These are phyloP conservation scores for Phaseolus lunatus DNA, from an alignment of 306 rosid genomes.

Conservation along the genomic window DNA sequence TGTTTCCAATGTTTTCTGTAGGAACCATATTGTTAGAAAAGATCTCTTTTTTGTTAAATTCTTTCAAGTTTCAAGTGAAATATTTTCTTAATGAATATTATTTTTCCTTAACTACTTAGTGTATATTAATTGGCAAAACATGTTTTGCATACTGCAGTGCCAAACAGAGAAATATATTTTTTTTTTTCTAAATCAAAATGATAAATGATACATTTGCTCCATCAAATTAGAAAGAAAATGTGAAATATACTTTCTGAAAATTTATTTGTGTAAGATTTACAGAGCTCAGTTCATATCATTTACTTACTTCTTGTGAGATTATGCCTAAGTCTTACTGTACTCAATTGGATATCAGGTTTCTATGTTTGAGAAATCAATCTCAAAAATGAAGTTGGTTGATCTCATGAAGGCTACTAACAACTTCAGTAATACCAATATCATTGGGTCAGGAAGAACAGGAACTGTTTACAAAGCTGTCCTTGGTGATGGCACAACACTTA, in stretches of 20 bases:
- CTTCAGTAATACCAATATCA: conserved; percentile 74
- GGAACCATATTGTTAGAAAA: conserved; percentile 10
- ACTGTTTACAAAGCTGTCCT: conserved; percentile 79
- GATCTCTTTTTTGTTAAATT: not conserved
- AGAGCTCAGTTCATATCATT: conserved; percentile 1
- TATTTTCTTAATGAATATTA: conserved; percentile 8
- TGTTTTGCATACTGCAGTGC: not conserved
- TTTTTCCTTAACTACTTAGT: conserved; percentile 1
- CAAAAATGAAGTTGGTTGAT: conserved; percentile 89
- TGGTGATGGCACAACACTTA: conserved; percentile 73
- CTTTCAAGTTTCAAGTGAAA: conserved; percentile 19
- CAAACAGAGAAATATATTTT: not conserved
- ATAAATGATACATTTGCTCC: not conserved
- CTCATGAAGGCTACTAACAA: conserved; percentile 92
- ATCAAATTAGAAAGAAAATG: not conserved
- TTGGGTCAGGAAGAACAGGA: conserved; percentile 91
- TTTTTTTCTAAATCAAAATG: conserved; percentile 5
- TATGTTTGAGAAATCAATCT: conserved; percentile 78
- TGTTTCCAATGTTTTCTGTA: not conserved
- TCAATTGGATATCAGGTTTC: conserved; percentile 71
- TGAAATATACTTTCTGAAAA: not conserved
- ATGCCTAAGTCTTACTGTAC: conserved; percentile 22
- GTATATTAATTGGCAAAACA: not conserved
- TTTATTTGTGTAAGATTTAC: not conserved
- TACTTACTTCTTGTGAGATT: not conserved